Conservation (phyloP, 805 yeast genomes). For the Candida mattraensis region DNA sequence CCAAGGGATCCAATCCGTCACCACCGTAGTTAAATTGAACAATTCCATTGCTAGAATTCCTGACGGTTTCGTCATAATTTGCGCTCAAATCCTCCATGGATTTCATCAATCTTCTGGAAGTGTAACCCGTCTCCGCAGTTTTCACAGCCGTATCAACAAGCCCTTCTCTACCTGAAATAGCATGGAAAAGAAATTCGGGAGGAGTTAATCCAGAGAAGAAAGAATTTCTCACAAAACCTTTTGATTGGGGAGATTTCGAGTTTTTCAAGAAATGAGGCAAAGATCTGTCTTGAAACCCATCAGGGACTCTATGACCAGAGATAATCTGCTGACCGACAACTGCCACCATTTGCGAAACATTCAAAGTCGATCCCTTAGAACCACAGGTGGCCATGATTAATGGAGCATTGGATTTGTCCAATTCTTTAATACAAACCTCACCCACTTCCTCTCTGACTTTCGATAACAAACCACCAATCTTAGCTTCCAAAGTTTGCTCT, state of each 20-base stretch:
- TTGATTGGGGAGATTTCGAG: slow-evolving; percentile 95
- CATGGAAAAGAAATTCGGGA: slow-evolving; percentile 96
- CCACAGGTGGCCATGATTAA: slow-evolving; percentile 99
- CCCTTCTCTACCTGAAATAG: slow-evolving; percentile 99
- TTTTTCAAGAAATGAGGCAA: slow-evolving; percentile 95
- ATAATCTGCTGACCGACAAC: slow-evolving; percentile 99
- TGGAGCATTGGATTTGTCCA: slow-evolving; percentile 91
- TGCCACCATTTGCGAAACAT: slow-evolving; percentile 99
- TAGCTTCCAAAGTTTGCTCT: slow-evolving; percentile 96
- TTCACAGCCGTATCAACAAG: slow-evolving; percentile 98
- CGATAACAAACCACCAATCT: slow-evolving; percentile 92
- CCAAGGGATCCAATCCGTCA: slow-evolving; percentile 96
- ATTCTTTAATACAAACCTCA: slow-evolving; percentile 91
- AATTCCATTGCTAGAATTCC: slow-evolving; percentile 94
- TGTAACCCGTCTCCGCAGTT: slow-evolving; percentile 98
- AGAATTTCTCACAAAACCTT: slow-evolving; percentile 96
- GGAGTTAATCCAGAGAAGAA: slow-evolving; percentile 93
- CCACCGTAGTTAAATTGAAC: slow-evolving; percentile 99
- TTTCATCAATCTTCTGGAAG: slow-evolving; percentile 97
- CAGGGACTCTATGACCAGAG: slow-evolving; percentile 98
- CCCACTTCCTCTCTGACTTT: slow-evolving; percentile 99
- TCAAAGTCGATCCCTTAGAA: slow-evolving; percentile 95
- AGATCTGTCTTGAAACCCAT: slow-evolving; percentile 99
- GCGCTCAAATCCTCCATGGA: slow-evolving; percentile 94
- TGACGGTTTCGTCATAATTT: slow-evolving; percentile 89